phyloP scores from a whole-genome alignment of 2,329 filamentous ascomycete genomes.

The Fusarium armeniacum region DNA sequence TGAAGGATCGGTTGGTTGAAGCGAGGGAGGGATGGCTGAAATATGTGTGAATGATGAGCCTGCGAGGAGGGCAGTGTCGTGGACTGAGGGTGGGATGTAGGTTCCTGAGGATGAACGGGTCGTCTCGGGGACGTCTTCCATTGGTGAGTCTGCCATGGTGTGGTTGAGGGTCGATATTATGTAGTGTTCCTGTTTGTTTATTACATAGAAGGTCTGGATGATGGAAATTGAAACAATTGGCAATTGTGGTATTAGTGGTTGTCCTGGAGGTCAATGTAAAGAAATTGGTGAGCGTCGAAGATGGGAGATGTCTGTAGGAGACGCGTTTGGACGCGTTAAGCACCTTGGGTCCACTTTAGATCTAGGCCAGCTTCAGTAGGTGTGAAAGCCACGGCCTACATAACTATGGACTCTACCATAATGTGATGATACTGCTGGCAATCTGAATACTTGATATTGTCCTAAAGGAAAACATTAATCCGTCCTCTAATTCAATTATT shows the following conservation, averaged over 20 bases:
- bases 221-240: conserved; percentile 1
- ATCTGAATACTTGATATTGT: background rate
- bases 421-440: background rate
- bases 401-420: background rate
- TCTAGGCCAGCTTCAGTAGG: background rate
- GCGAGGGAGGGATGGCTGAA: conserved; percentile 74
- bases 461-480: background rate
- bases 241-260: background rate
- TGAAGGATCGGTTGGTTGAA: conserved; percentile 61
- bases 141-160: conserved; percentile 59
- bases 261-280: conserved; percentile 13
- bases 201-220: background rate
- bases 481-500: background rate
- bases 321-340: conserved; percentile 46
- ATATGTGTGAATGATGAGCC: conserved; percentile 80
- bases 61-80: conserved; percentile 67
- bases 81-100: conserved; percentile 79
- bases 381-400: background rate
- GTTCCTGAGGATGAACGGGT: conserved; percentile 33
- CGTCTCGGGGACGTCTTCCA: conserved; percentile 51
- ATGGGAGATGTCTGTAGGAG: conserved; percentile 11
- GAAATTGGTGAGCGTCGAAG: background rate
- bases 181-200: background rate
- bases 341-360: conserved; percentile 25
- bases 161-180: background rate